Evolutionary conservation across 2,329 filamentous ascomycete genomes (phyloP), one percentile per base, ranked within the genome.

Genomic region (Paecilomyces dactylethromorphus): DNA sequence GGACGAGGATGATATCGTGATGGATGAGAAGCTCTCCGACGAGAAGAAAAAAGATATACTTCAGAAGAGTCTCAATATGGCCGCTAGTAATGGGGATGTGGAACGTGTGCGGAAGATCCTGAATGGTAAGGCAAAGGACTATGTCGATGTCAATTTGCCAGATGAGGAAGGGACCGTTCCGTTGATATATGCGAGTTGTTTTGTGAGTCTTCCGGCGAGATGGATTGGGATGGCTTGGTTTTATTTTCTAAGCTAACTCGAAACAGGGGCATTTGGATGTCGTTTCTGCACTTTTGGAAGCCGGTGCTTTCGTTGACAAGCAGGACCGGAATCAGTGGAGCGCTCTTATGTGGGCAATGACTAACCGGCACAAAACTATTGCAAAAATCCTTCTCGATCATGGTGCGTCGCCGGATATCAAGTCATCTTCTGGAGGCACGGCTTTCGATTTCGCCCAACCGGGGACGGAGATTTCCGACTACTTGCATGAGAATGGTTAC

Each of bases 321-420:
- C 93, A 97, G 75, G 94, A 99, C 72, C 90, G 88, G 63, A 97
- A 97, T 71, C 89, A 95, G 70, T 99, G 94, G 94, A 97, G 91
- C 68, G 90, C 94, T 13, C 81, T 99, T 61, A 99, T 99, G 92
- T 99, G 94, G 94, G 93, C 94, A 55, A 97, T 97, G 91, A 99
- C 94, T 58, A 99, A 99, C 74, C 82, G 92, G 59, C 94, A 99
- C 76, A 97, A 97, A 76, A 87, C 87, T 54, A 99, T 99, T 65
- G 92, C 93, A 35, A 97, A 97, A 75, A 82, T 92, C 11, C 79
- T 99, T 15, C 83, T 99, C 33, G 93, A 99, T 72, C 90, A 94
- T 68, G 92, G 92, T 15, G 94, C 94, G 21, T 96, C 92, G n/a
- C 89, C 92, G 2, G 93, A 97, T 68, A 89, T 96, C 65, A 96